Base-by-base conservation (phyloP, 2,329 filamentous ascomycete genomes). In the Colletotrichum eleusines region DNA sequence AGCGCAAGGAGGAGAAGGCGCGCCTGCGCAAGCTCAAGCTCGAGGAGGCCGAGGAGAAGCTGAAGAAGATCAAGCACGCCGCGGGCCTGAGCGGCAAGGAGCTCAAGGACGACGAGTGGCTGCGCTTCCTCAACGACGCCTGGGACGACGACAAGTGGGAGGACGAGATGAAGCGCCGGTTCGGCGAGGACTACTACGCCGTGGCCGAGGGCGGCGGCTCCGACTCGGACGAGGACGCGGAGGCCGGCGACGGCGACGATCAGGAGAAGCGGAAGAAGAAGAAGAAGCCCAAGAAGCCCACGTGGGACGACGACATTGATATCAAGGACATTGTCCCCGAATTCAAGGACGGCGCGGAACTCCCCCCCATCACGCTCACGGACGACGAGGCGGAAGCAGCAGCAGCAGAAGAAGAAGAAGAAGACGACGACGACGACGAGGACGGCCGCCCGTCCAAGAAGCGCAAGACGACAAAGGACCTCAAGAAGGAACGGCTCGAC, bases 261-360 rank as follows among this genome's bases (percentile, higher is more conserved):
- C 78, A 83, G 50, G 81, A 82, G 23, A 74, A 81, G 63, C 90
- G 89, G 79, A 90, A 88, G 77, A 90, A 89, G 74, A 91, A 87
- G 74, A 91, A 87, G 77, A 86, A 86, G 73, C 82, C 88, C 12
- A 94, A 93, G 86, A 97, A 97, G 83, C 94, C 94, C 12, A 93
- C 90, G 73, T 99, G 95, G 92, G 94, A 98, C 76, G 94, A 98
- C 77, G 96, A 99, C 78, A 98, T 99, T 76, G 95, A 98, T 78
- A 98, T 99, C 83, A 94, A 92, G 72, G 95, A 97, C 79, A 87
- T 98, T 61, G 84, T 97, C 35, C 94, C 94, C 1, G 94, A 97
- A 72, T 97, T 97, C 77, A 89, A 93, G 26, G 92, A 94, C 33
- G 88, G 89, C 8, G 83, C 86, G 69, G 78, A 57, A 28, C 82